Evolutionary conservation across 768 basidiomycete genomes (phyloP), one percentile per base, ranked within the genome.

Genomic region (Symmetrospora coprosmae): DNA sequence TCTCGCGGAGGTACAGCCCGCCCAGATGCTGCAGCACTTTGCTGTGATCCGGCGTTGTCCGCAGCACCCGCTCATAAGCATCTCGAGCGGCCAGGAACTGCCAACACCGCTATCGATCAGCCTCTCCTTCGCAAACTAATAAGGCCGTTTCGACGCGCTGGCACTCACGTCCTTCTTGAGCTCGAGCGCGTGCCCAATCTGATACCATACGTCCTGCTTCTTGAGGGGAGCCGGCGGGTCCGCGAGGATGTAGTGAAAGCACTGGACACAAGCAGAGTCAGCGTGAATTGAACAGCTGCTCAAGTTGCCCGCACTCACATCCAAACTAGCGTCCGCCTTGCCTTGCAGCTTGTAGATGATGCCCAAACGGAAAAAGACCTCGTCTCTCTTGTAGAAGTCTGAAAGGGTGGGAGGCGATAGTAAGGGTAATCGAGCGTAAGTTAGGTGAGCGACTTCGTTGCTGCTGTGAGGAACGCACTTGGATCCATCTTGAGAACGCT

Each of bases 331-430:
- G 1, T 81, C 76, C 67, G 88, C 96, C 75, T 96, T 96, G 68
- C 85, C 83, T 71, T 97, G 92, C 70, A 96, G 92, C 75, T 99
- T 97, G 79, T 97, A 97, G 64, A 99, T 99, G 70, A 99, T 97
- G 34, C 94, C 94, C 14, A 99, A 79, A 33, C 94, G 83, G 76
- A 97, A 99, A 28, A 92, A 83, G 64, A 99, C 96, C 71, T 99
- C 94, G 71, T 97, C 96, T 43, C 90, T 85, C 76, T 96, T 96
- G 76, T 96, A 90, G 67, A 97, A 99, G 71, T 90, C 91, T 82
- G 78, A 69, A n/a, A n/a, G n/a, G 70, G 77, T 23, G 8, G 30
- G 8, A 52, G 38, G 30, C 39, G 11, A 19, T 31, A 4, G 43
- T 28, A 14, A 33, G 45, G 33, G 40, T n/a, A n/a, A n/a, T n/a